Percentiles rank a stretch among this genome's conserved stretches.
These are phyloP conservation scores for Coprinopsis cinerea DNA, from an alignment of 768 basidiomycete genomes.

Conservation along the genomic window DNA sequence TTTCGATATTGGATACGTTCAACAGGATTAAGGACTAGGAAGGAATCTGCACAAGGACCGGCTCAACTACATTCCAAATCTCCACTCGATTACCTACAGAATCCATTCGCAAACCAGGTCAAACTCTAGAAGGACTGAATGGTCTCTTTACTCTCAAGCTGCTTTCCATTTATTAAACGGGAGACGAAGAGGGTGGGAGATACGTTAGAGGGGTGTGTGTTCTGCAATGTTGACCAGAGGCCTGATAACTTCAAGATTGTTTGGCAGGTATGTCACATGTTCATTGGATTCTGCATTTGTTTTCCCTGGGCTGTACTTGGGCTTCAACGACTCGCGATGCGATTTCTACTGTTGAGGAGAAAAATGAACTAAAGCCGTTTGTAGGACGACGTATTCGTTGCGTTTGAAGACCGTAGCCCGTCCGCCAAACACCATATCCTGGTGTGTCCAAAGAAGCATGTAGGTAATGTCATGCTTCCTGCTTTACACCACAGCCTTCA, in stretches of 20 bases:
- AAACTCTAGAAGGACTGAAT: too few species aligned
- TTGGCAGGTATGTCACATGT: not conserved
- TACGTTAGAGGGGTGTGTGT: too few species aligned
- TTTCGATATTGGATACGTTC: too few species aligned
- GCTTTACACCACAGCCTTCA: slow-evolving; percentile 20
- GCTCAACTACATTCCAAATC: too few species aligned
- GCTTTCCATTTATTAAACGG: not conserved
- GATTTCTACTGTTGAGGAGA: not conserved
- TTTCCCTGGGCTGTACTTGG: too few species aligned
- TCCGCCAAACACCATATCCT: slow-evolving; percentile 44
- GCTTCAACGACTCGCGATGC: too few species aligned
- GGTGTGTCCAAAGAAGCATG: slow-evolving; percentile 47
- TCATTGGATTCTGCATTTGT: too few species aligned
- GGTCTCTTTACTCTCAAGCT: too few species aligned
- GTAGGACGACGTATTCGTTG: slow-evolving; percentile 37
- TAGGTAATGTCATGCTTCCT: slow-evolving; percentile 28
- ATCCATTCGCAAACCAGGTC: too few species aligned
- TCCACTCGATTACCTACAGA: too few species aligned
- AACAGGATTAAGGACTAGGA: too few species aligned
- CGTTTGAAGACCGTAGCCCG: slow-evolving; percentile 47
- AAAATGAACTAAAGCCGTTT: not conserved
- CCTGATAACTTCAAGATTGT: not conserved
- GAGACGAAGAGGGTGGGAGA: not conserved
- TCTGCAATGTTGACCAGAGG: not conserved
- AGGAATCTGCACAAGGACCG: too few species aligned